phyloP scores from a whole-genome alignment of 1,284 basidiomycete genomes.

The Sphagnurus paluster region DNA sequence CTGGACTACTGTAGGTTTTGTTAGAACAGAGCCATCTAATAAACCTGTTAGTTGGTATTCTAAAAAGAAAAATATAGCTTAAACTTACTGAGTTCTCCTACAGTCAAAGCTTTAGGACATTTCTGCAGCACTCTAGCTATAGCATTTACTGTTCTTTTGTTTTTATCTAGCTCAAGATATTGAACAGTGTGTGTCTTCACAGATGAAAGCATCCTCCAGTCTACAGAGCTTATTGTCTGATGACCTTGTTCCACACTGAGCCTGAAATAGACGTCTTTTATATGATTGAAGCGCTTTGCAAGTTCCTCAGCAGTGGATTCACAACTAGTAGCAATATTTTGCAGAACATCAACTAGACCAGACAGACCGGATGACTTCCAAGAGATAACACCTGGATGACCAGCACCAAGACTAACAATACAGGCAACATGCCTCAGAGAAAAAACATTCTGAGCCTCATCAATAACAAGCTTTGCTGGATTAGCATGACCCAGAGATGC shows the following conservation, averaged over 20 bases:
- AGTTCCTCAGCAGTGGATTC: neutral
- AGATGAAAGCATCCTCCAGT: too few species aligned
- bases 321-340: neutral
- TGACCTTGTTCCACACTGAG: conserved; percentile 1
- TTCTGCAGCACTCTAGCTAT: too few species aligned
- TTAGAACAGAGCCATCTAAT: too few species aligned
- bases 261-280: neutral
- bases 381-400: neutral
- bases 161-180: too few species aligned
- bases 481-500: neutral
- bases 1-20: too few species aligned
- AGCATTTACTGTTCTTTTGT: too few species aligned
- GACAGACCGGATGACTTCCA: neutral
- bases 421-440: neutral
- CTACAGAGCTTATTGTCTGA: neutral
- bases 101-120: neutral
- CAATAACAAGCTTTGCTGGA: neutral
- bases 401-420: conserved; percentile 5
- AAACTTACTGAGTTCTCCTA: neutral
- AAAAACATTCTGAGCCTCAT: conserved; percentile 5
- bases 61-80: neutral
- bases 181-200: too few species aligned
- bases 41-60: too few species aligned
- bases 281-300: neutral
- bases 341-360: neutral